Evolutionary conservation across 225 moss, liverwort and hornwort genomes (phyloP), one percentile per base, ranked within the genome.

Genomic region (Antitrichia curtipendula): DNA sequence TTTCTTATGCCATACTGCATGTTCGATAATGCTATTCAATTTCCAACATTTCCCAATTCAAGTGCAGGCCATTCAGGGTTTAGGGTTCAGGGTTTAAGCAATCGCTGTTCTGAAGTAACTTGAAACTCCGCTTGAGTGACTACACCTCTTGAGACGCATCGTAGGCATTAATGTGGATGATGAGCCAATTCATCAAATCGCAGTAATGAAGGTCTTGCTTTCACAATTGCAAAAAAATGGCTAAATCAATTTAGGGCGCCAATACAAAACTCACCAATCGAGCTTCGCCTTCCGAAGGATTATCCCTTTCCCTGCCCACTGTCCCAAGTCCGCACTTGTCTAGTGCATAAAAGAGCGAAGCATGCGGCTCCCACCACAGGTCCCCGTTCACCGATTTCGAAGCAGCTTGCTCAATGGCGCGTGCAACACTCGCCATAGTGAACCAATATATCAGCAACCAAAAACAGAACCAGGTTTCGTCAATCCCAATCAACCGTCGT

Each of bases 331-430:
- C 92, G 85, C 93, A 94, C 84, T 94, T 96, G 87, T 99, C 98
- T 84, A 99, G 89, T 47, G 88, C 73, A 68, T 94, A 91, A 84
- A 99, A 99, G 8, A 93, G 82, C 58, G 88, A 63, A 49, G 89
- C 93, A 83, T 96, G 95, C 29, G 97, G 94, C 41, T 97, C 94
- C 98, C 98, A 99, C 98, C 98, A 99, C 22, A 99, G 90, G 18
- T 92, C 89, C 27, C 79, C 93, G 71, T 84, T 91, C 66, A 91
- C 95, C 45, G 95, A 95, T n/a, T 90, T 89, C 43, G 94, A 90
- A 59, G 97, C 94, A 18, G 95, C 97, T 92, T 95, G 95, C 94
- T 99, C 97, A 65, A 96, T 96, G 77, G 97, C 98, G 54, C 96
- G 93, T 49, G 96, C 98, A 36, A 97, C 96, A 91, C 95, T 99